phyloP scores from a whole-genome alignment of 352 stramenopile genomes.

The Pilasporangium apinafurcum region DNA sequence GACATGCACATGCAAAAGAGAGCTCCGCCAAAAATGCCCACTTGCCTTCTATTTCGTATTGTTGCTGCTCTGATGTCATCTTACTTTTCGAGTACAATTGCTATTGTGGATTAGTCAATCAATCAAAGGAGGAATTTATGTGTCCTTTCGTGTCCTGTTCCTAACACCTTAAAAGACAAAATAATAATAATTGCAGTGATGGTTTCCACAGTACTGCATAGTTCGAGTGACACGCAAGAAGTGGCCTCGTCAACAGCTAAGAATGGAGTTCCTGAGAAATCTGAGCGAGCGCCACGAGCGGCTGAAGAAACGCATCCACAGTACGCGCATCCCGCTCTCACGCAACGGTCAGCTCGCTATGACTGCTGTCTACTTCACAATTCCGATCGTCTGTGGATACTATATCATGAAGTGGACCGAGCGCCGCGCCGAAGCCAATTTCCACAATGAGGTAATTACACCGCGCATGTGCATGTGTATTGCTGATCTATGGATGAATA shows the following conservation, averaged over 20 bases:
- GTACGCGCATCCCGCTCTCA: constrained; percentile 86
- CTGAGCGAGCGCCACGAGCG: constrained; percentile 76
- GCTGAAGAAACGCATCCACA: constrained; percentile 91
- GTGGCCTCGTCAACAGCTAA: constrained; percentile 1
- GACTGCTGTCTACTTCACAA: constrained; percentile 87
- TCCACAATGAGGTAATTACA: constrained; percentile 48
- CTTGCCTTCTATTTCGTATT: no score
- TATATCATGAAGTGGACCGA: constrained; percentile 91
- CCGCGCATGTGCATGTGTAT: background rate
- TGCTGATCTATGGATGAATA: background rate
- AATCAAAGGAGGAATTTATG: no score
- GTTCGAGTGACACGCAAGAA: constrained; percentile 7
- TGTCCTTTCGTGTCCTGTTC: no score
- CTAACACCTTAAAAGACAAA: no score
- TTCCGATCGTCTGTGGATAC: constrained; percentile 84
- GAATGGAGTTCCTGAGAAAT: constrained; percentile 77
- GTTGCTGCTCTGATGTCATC: no score
- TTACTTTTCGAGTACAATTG: no score
- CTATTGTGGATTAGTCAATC: no score
- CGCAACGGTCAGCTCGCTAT: constrained; percentile 81
- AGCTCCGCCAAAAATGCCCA: no score
- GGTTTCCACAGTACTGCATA: no score
- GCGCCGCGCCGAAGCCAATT: constrained; percentile 62
- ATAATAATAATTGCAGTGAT: no score
- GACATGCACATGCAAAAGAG: no score